These are phyloP conservation scores for Ophiostoma tasmaniense DNA, from an alignment of 2,329 filamentous ascomycete genomes.

Conservation along the genomic window DNA sequence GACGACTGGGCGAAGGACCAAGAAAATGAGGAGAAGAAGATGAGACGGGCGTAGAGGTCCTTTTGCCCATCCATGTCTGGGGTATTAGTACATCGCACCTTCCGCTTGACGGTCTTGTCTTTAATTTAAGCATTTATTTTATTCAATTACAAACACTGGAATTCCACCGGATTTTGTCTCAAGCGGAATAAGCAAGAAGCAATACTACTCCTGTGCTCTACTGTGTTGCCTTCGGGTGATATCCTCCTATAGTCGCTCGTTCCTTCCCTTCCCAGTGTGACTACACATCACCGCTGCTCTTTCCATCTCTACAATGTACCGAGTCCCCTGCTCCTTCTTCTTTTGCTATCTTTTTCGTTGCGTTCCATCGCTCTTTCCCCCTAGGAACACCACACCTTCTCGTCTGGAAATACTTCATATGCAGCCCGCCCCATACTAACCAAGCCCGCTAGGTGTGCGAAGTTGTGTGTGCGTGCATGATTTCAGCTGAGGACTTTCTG, in stretches of 20 bases:
- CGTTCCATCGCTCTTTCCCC: background rate
- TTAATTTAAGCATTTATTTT: background rate
- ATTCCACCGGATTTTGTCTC: background rate
- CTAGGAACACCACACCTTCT: background rate
- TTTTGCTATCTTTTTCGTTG: background rate
- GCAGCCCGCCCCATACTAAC: background rate
- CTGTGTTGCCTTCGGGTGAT: background rate
- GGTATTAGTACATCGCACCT: no score
- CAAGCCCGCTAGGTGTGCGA: background rate
- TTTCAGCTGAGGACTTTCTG: background rate
- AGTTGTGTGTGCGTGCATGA: background rate
- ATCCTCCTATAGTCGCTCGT: background rate
- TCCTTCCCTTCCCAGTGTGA: background rate
- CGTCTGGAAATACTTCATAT: background rate
- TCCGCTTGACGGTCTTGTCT: background rate
- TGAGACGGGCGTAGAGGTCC: no score
- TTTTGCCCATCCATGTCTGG: no score
- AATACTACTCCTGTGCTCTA: background rate
- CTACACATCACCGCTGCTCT: background rate
- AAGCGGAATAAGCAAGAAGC: background rate
- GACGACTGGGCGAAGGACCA: background rate
- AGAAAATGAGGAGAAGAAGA: background rate
- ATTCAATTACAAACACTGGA: background rate
- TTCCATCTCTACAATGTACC: background rate
- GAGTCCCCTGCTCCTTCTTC: background rate